Evolutionary conservation across 306 rosid species (phyloP).

Genomic region (Cyamopsis tetragonoloba): DNA sequence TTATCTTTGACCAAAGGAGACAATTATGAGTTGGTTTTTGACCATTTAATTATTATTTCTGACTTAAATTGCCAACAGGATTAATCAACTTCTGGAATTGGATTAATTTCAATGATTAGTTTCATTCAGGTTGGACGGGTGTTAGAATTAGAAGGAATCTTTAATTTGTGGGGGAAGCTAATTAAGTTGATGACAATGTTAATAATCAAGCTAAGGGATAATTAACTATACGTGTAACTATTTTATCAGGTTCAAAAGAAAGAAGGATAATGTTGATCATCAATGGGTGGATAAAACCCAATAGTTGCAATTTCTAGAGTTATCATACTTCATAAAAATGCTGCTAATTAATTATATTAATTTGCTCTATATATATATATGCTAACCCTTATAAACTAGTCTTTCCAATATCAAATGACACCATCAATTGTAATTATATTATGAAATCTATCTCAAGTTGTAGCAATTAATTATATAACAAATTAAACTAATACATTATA

Average conservation of each 20-base stretch:
- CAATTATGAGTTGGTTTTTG: background rate
- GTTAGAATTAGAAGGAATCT: background rate
- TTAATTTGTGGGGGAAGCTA: background rate
- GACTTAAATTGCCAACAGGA: background rate
- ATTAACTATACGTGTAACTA: conserved; percentile 13
- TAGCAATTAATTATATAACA: too few species aligned
- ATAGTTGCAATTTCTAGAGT: conserved; percentile 14
- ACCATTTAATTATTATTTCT: too few species aligned
- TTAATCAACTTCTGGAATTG: background rate
- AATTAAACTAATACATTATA: too few species aligned
- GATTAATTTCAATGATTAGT: background rate
- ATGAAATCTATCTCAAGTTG: too few species aligned
- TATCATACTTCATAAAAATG: conserved; percentile 3
- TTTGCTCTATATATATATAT: too few species aligned
- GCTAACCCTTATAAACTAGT: too few species aligned
- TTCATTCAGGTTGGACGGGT: background rate
- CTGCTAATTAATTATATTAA: too few species aligned
- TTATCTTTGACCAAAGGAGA: too few species aligned
- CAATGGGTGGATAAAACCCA: background rate
- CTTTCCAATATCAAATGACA: too few species aligned
- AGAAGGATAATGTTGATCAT: conserved; percentile 4
- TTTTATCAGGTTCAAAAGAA: background rate
- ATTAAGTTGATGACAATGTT: background rate
- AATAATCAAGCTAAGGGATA: too few species aligned
- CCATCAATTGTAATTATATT: too few species aligned